Evolutionary conservation across 768 basidiomycete genomes (phyloP), one percentile per base, ranked within the genome.

Genomic region (Fomitopsis pulvina): DNA sequence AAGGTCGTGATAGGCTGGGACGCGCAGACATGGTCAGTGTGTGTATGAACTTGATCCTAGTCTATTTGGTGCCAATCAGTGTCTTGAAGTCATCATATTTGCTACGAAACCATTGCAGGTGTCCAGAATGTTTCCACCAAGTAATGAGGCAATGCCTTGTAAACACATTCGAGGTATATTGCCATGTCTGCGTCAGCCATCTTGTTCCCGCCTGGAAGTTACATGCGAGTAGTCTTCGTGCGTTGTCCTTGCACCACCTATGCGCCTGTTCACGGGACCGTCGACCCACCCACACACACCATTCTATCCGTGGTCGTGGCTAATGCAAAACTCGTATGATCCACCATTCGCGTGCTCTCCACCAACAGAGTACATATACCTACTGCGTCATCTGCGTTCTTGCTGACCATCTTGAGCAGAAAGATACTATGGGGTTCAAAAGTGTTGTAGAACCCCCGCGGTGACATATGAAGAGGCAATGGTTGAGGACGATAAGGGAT

Each of bases 101-200:
- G 87, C 69, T 97, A 22, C 75, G 91, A 38, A 95, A 97, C 61
- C 94, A 97, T 57, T 98, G 95, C 63, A 77, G 92, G 28, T 96
- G 92, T 64, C 69, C 85, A 4, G 70, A 79, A 44, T 95, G 92
- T 66, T 94, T 89, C 61, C 94, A 97, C 65, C 71, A 84, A 0
- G 63, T 82, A 52, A 97, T 94, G 16, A 94, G 91, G 61, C 95
- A 97, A 65, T 76, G 94, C 18, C 66, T 97, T 9, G 70, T 92
- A 46, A 83, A 88, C 60, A 92, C 93, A 1, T 91, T 86, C 56
- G 82, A 88, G 54, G 94, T 87, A 56, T 10, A 45, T 50, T 16
- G 27, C 41, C 7, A 3, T 11, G 8, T 25, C n/a, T 14, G 18
- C 10, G 14, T 14, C 14, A n/a, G n/a, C 18, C n/a, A 41, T 11